A percentile compares a stretch with the other conserved stretches of the same genome.
These are phyloP conservation scores for Francoa sonchifolia DNA, from an alignment of 441 rosid genomes.

Conservation along the genomic window DNA sequence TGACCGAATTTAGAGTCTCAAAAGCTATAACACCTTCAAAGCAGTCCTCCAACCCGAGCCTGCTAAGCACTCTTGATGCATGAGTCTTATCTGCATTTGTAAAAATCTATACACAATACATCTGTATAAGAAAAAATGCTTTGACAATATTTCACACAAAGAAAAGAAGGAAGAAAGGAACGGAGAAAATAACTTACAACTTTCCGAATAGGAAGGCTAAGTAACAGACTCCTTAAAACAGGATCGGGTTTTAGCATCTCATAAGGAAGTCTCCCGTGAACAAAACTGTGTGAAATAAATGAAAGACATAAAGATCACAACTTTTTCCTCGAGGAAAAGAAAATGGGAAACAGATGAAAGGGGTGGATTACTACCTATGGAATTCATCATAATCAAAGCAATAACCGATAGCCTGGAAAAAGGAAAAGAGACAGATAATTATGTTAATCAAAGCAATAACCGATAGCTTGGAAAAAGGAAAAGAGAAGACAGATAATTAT, in stretches of 20 bases:
- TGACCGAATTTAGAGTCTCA: slow-evolving; percentile 53
- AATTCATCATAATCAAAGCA: slow-evolving; percentile 62
- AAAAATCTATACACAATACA: slow-evolving; percentile 41
- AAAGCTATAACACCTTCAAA: slow-evolving; percentile 64
- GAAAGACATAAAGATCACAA: slow-evolving; percentile 5
- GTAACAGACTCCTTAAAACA: slow-evolving; percentile 51
- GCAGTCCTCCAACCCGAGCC: slow-evolving; percentile 83
- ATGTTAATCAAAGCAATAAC: background rate
- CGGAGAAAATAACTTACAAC: slow-evolving; percentile 37
- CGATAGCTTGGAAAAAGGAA: no score
- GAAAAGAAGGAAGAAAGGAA: background rate
- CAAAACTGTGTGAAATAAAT: slow-evolving; percentile 46
- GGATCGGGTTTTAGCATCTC: slow-evolving; percentile 62
- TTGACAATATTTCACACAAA: no score
- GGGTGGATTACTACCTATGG: slow-evolving; percentile 40
- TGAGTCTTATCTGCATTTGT: slow-evolving; percentile 74
- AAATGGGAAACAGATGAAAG: background rate
- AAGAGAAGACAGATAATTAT: no score
- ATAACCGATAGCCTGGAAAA: slow-evolving; percentile 65
- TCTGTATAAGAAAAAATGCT: no score
- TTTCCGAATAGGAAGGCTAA: slow-evolving; percentile 60
- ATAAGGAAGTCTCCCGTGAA: slow-evolving; percentile 88
- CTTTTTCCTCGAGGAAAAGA: background rate
- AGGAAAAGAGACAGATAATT: background rate
- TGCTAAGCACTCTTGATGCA: slow-evolving; percentile 41